Base-by-base conservation (phyloP, 305 asterid species). In the Fraxinus xanthoxyloides region DNA sequence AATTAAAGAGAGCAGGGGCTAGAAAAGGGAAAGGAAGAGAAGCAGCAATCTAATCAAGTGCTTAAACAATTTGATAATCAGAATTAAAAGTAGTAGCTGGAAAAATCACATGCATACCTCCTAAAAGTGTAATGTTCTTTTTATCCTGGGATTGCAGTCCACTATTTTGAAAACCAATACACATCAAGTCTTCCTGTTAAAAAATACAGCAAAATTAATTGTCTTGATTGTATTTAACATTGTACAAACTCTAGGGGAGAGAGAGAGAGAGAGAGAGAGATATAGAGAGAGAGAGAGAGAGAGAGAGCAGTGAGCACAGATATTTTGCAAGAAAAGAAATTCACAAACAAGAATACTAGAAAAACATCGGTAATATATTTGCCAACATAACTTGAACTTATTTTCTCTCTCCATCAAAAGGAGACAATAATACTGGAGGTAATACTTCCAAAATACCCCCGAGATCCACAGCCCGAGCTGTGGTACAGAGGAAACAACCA, bases 151-250 rank as follows among this genome's bases (percentile, higher is more conserved):
- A 85, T 82, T 89, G 91, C 78, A 80, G 43, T 46, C 94, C 94
- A 82, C 97, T 97, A 87, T 92, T 97, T 90, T 97, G 99, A 98
- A 98, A 97, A 78, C 99, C 99, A 81, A 97, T 87, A 85, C 99
- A 97, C 91, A 89, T 88, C 87, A 92, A 85, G 83, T 90, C 95
- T 85, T 97, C 99, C 99, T 97, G 93, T 85, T 76, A 82, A 72
- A 73, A 28, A 61, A 82, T 67, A 26, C 8, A 12, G 2, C 13
- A 82, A 79, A 77, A 69, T 79, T 26, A 82, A 43, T 77, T 77
- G 48, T 51, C 86, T 19, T 77, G 56, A 31, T 78, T 26, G 24
- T 73, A 23, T 46, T 54, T 38, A 72, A 3, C 43, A 46, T 46
- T 35, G 13, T 40, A 26, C 73, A 12, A 43, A 83, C 72, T 75